Percentiles rank a stretch among this genome's conserved stretches.
These are phyloP conservation scores for Phytophthora sansomeana DNA, from an alignment of 352 stramenopile genomes.

Conservation along the genomic window DNA sequence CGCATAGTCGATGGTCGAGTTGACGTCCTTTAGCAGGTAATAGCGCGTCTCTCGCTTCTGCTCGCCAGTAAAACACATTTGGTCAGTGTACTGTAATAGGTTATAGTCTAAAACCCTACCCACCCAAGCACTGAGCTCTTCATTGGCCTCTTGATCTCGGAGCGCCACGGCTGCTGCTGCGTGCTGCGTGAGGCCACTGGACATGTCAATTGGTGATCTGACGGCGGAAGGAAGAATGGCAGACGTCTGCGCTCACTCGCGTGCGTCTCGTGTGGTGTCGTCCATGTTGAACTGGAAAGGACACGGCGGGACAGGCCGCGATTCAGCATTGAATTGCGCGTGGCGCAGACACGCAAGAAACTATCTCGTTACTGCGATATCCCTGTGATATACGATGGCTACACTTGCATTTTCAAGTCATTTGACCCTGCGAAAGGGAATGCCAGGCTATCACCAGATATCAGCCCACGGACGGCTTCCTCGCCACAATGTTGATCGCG, in stretches of 20 bases:
- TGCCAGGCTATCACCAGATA: not conserved
- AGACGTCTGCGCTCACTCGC: slow-evolving; percentile 4
- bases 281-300: slow-evolving; percentile 28
- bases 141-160: slow-evolving; percentile 28
- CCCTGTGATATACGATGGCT: not conserved
- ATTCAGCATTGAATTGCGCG: slow-evolving; percentile 1
- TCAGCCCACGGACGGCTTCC: not conserved
- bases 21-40: slow-evolving; percentile 69
- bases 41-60: slow-evolving; percentile 69
- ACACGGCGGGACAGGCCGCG: slow-evolving; percentile 1
- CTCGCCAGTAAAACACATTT: not conserved
- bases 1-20: slow-evolving; percentile 55
- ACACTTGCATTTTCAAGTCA: not conserved
- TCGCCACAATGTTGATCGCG: slow-evolving; percentile 23
- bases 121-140: slow-evolving; percentile 63
- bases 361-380: not conserved
- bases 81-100: slow-evolving; percentile 11
- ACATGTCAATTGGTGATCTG: slow-evolving; percentile 16
- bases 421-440: not conserved
- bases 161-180: slow-evolving; percentile 5
- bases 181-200: slow-evolving; percentile 29
- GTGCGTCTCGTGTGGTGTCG: slow-evolving; percentile 1
- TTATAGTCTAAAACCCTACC: slow-evolving; percentile 10
- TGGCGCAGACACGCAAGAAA: not conserved
- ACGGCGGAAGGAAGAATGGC: slow-evolving; percentile 20